These are phyloP conservation scores for Fagopyrum homotropicum DNA, from an alignment of 148 eudicot species.

Conservation along the genomic window DNA sequence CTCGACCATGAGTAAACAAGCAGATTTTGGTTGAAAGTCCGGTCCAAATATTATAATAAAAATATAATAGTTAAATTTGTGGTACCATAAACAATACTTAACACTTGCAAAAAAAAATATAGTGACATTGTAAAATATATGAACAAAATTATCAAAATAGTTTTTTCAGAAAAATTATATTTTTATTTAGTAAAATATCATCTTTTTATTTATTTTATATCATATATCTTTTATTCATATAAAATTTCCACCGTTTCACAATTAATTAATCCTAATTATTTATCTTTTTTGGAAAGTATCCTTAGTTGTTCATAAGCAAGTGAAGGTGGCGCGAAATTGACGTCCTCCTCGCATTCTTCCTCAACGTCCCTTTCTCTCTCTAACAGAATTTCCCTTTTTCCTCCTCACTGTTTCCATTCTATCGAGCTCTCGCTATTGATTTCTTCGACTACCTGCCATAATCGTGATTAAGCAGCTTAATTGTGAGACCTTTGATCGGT, in stretches of 20 bases:
- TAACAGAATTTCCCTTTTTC: slow-evolving; percentile 14
- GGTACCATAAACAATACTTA: too few relatives aligned
- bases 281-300: not conserved
- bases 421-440: not conserved
- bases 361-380: slow-evolving; percentile 24
- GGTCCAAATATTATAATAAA: too few relatives aligned
- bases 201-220: too few relatives aligned
- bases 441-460: not conserved
- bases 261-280: not conserved
- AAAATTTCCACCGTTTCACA: not conserved
- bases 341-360: slow-evolving; percentile 15
- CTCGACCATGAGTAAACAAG: too few relatives aligned
- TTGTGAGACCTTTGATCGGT: not conserved
- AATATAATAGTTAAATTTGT: too few relatives aligned
- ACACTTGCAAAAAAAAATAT: too few relatives aligned
- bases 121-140: too few relatives aligned
- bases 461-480: not conserved
- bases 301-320: not conserved
- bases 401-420: not conserved
- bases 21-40: too few relatives aligned
- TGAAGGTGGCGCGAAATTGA: slow-evolving; percentile 42
- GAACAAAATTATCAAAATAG: too few relatives aligned
- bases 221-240: too few relatives aligned
- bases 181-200: too few relatives aligned
- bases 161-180: too few relatives aligned